Evolutionary conservation across 306 rosid species (phyloP), one percentile per base, ranked within the genome.

Genomic region (Inga oerstediana): DNA sequence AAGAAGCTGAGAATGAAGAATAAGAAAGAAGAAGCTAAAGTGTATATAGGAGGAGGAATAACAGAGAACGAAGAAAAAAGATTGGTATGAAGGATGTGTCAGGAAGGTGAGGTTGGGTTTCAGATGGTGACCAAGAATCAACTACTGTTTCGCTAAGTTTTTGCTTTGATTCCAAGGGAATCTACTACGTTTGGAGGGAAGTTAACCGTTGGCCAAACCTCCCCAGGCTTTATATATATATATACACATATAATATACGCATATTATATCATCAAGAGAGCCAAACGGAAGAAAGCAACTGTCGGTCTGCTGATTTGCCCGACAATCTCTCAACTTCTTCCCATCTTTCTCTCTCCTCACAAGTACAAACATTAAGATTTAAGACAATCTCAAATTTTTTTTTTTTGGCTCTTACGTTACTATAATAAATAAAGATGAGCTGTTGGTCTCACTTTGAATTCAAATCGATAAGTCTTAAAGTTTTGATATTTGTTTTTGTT

Each of bases 171-270:
- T 85, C 88, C 61, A 94, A 94, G 95, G 73, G 95, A 95, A 91
- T 87, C 17, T 87, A 79, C 78, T 88, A 83, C 76, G 88, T 86
- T 89, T 81, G 94, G 92, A 87, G 89, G 92, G 90, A 93, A 87
- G 89, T 88, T 84, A 94, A 92, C 97, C 84, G 94, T 90, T 92
- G 91, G 98, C 96, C 98, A 92, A 71, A 93, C 97, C 84, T 91
- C 90, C 80, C 83, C 83, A 15, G 64, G 79, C 79, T 84, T 74
- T 82, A 52, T 75, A 27, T 87, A 87, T 82, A 88, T 81, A 8
- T 9, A 56, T 2, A 10, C 10, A 49, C 8, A 0, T 1, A 39
- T 39, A 27, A 8, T 9, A 56, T 5, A 10, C 10, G 14, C 8
- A 0, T 1, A 39, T 39, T 27, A 39, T 39, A 39, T 6, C 4